Percentiles rank a stretch among this genome's conserved stretches.
Conservation (phyloP, 768 basidiomycete species). For the Leccinum sublutescens region DNA sequence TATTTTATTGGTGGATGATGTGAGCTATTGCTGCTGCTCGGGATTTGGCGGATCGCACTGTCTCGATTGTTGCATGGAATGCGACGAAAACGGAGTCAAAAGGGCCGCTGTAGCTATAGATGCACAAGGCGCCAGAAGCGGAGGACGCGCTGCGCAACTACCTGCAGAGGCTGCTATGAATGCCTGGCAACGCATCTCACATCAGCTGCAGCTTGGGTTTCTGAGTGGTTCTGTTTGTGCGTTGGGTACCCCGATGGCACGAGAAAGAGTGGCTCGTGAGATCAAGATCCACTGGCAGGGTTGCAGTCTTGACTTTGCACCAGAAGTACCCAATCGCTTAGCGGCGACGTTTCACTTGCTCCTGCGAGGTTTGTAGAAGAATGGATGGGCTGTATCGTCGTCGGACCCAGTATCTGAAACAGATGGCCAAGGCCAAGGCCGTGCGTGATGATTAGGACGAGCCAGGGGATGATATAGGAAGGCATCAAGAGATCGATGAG, state of each 20-base stretch:
- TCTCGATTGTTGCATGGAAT: slow-evolving; percentile 50
- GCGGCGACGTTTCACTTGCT: not conserved
- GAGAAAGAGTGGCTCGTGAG: slow-evolving; percentile 15
- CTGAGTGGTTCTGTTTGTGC: too few relatives aligned
- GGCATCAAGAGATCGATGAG: too few relatives aligned
- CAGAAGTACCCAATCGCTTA: not conserved
- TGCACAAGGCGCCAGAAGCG: slow-evolving; percentile 41
- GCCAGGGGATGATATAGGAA: too few relatives aligned
- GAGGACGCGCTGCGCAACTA: slow-evolving; percentile 48
- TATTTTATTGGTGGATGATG: too few relatives aligned
- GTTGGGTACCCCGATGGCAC: slow-evolving; percentile 7
- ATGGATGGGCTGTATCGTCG: not conserved
- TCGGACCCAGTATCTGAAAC: not conserved
- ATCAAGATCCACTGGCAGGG: slow-evolving; percentile 14
- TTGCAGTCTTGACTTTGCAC: not conserved
- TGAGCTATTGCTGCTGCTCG: slow-evolving; percentile 69
- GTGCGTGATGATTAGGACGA: slow-evolving; percentile 62
- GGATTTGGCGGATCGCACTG: slow-evolving; percentile 70
- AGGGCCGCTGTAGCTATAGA: slow-evolving; percentile 29
- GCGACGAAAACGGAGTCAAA: slow-evolving; percentile 29
- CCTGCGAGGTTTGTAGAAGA: not conserved
- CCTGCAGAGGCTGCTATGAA: slow-evolving; percentile 61
- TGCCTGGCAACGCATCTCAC: slow-evolving; percentile 57
- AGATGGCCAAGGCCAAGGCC: not conserved
- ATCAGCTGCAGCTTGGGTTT: not conserved